A percentile compares a stretch with the other conserved stretches of the same genome.
Conservation (phyloP, 805 yeast genomes). For the Danielia oregonensis region DNA sequence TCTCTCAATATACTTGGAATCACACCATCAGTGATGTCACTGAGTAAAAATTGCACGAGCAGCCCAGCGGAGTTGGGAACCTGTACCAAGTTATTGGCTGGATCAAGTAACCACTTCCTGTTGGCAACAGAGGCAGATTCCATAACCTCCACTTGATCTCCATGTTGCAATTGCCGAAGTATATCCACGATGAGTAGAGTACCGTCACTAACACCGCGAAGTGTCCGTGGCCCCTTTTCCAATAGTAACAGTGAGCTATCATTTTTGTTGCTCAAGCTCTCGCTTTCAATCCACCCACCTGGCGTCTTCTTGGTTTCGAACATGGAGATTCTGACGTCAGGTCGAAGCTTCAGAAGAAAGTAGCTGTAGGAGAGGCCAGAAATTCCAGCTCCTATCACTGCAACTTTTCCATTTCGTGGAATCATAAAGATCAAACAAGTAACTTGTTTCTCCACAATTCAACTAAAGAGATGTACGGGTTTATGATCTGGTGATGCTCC, state of each 20-base stretch:
- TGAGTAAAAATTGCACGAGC: conserved; percentile 29
- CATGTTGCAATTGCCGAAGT: conserved; percentile 44
- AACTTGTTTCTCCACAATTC: not conserved
- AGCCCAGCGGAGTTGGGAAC: conserved; percentile 45
- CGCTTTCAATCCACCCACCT: conserved; percentile 81
- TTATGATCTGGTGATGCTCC: not conserved
- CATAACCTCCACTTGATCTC: conserved; percentile 55
- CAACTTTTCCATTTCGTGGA: conserved; percentile 45
- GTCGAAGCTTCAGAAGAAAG: conserved; percentile 66
- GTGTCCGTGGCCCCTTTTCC: conserved; percentile 90
- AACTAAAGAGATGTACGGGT: conserved; percentile 1
- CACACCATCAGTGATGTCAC: conserved; percentile 45
- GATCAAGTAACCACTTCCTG: conserved; percentile 58
- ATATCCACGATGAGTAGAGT: conserved; percentile 64
- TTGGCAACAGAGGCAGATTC: conserved; percentile 60
- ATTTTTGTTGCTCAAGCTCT: conserved; percentile 24
- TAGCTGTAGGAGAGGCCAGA: conserved; percentile 78
- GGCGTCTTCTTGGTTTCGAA: conserved; percentile 51
- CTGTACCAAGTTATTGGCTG: conserved; percentile 46
- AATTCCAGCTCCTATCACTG: conserved; percentile 84
- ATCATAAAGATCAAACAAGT: conserved; percentile 14
- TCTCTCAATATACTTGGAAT: conserved; percentile 47
- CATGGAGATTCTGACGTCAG: conserved; percentile 64
- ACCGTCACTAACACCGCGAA: conserved; percentile 81
- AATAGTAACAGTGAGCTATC: conserved; percentile 31